These are phyloP conservation scores for Calonectria crousiana DNA, from an alignment of 2,329 filamentous ascomycete species.

Conservation along the genomic window DNA sequence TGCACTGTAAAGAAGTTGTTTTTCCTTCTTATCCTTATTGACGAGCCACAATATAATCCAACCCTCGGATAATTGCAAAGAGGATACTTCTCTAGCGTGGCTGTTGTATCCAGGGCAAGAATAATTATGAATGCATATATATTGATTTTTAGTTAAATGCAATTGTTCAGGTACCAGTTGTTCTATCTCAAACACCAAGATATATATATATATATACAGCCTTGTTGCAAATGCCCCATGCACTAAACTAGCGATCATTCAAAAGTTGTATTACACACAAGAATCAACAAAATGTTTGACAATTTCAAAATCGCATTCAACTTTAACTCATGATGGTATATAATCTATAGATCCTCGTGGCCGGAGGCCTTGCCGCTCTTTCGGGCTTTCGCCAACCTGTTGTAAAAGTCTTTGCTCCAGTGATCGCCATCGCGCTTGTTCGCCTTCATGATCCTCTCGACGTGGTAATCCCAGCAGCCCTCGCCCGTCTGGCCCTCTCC, in stretches of 20 bases:
- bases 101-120: too few species aligned
- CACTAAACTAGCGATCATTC: too few species aligned
- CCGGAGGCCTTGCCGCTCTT: slow-evolving; percentile 43
- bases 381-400: slow-evolving; percentile 49
- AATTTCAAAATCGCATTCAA: neutral
- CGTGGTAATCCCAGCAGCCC: slow-evolving; percentile 71
- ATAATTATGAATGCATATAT: too few species aligned
- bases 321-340: neutral
- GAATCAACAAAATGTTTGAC: neutral
- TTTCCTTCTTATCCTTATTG: neutral
- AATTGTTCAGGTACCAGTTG: too few species aligned
- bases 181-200: too few species aligned
- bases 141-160: too few species aligned
- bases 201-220: too few species aligned
- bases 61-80: too few species aligned
- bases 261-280: neutral
- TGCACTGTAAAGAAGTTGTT: neutral
- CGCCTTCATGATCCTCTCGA: slow-evolving; percentile 54
- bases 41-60: too few species aligned
- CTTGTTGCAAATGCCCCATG: too few species aligned
- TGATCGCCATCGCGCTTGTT: slow-evolving; percentile 53
- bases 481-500: slow-evolving; percentile 53
- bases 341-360: slow-evolving; percentile 50
- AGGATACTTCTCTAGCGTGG: too few species aligned
- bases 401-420: slow-evolving; percentile 60